Conservation (phyloP, 257 asterid species). For the Gentiana straminea region DNA sequence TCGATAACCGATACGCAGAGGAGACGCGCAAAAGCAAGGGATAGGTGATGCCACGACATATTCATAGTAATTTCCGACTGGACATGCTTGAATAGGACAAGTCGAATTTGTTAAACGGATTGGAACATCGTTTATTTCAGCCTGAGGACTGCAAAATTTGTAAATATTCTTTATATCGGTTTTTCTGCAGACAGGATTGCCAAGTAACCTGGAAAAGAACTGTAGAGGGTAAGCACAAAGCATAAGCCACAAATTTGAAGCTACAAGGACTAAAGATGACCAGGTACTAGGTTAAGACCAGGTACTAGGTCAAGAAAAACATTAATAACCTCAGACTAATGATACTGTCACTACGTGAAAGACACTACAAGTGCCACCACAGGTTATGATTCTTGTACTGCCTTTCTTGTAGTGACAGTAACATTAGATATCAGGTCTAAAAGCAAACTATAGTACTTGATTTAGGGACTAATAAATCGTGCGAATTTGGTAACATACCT, state of each 20-base stretch:
- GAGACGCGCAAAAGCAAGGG: conserved; percentile 44
- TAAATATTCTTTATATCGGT: conserved; percentile 19
- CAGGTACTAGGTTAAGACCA: no score
- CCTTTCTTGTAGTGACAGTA: no score
- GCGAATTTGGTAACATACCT: conserved; percentile 17
- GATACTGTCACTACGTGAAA: no score
- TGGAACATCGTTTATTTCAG: conserved; percentile 14
- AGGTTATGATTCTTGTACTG: no score
- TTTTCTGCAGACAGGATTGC: conserved; percentile 33
- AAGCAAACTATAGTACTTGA: no score
- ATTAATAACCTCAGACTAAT: no score
- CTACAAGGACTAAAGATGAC: no score
- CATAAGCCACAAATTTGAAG: no score
- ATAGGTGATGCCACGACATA: conserved; percentile 29
- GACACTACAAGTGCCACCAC: no score
- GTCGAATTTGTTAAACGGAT: conserved; percentile 10
- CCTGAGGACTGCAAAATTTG: conserved; percentile 21
- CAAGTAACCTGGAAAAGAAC: conserved; percentile 22
- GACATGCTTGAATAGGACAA: conserved; percentile 32
- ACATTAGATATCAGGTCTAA: no score
- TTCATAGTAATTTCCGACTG: conserved; percentile 30
- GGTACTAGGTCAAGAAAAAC: no score
- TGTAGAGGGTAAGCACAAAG: neutral
- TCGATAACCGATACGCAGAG: conserved; percentile 37
- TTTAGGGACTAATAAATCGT: no score